Evolutionary conservation across 192 early-diverging fungal genomes (phyloP), one percentile per base, ranked within the genome.

Genomic region (Entomortierella parvispora): DNA sequence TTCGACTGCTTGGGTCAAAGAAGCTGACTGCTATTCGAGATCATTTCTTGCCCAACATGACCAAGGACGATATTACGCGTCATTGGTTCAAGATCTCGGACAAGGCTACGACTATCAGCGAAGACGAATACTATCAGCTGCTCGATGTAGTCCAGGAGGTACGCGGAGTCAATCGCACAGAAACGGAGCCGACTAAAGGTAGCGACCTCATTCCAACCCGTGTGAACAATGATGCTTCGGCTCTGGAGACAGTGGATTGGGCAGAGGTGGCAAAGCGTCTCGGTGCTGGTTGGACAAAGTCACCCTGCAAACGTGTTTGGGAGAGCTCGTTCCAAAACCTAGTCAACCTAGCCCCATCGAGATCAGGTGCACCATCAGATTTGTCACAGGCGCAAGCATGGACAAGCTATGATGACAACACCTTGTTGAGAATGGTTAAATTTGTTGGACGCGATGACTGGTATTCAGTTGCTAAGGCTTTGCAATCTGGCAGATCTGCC

Each of bases 21-120:
- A 55, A 49, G 26, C 4, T 75, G 52, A 40, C 58, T 0, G 42
- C 26, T 28, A 57, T 75, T 9, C 49, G 71, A n/a, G 71, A 66
- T 23, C 64, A 66, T 25, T 67, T 67, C 37, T 33, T 75, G 34
- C 71, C 71, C n/a, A 25, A 62, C 10, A 66, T 62, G 71, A 57
- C 64, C 29, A 75, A 75, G 50, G 58, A 75, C 28, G 58, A 75
- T 34, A 47, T 67, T 40, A 58, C 28, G 10, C 58, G 71, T 22
- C 64, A 67, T 7, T 75, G 71, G 71, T 75, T 49, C 45, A 28
- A 42, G 8, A 72, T 72, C 55, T 72, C 70, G 3, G 70, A 72
- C 45, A 75, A 67, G 52, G 58, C 71, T 1, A 56, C 64, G 3
- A 29, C 11, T 17, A 66, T 75, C 29, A 45, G 49, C 31, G 52